A percentile compares a stretch with the other conserved stretches of the same genome.
Evolutionary conservation across 2,329 filamentous ascomycete genomes (phyloP).

Genomic region (Setomelanomma holmii): DNA sequence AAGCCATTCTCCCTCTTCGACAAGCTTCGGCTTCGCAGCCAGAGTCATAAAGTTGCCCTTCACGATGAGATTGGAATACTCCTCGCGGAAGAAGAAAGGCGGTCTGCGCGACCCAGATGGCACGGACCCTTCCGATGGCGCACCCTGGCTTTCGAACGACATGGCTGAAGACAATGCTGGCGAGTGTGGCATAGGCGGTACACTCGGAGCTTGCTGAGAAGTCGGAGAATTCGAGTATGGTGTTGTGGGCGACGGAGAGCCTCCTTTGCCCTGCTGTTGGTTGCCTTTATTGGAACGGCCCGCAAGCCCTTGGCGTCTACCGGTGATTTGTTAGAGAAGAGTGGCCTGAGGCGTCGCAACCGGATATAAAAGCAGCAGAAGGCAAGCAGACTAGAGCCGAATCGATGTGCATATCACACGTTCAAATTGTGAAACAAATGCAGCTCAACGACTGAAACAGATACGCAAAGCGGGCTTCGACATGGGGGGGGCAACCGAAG

Average conservation of each 20-base stretch:
- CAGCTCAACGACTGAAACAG: slow-evolving; percentile 38
- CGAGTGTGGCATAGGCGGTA: slow-evolving; percentile 47
- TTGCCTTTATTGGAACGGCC: slow-evolving; percentile 52
- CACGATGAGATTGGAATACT: slow-evolving; percentile 84
- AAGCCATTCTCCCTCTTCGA: slow-evolving; percentile 94
- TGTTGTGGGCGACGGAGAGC: slow-evolving; percentile 45
- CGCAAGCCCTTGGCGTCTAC: slow-evolving; percentile 52
- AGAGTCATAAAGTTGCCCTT: slow-evolving; percentile 98
- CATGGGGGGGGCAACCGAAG: slow-evolving; percentile 28
- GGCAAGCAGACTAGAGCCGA: slow-evolving; percentile 6
- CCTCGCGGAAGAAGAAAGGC: slow-evolving; percentile 77
- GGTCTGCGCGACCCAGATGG: slow-evolving; percentile 67
- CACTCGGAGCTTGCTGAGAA: slow-evolving; percentile 38
- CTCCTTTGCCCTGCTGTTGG: slow-evolving; percentile 44
- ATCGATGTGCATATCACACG: slow-evolving; percentile 19
- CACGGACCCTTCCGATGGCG: slow-evolving; percentile 42
- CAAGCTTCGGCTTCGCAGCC: slow-evolving; percentile 88
- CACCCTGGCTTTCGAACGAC: slow-evolving; percentile 69
- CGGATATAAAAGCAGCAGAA: slow-evolving; percentile 7
- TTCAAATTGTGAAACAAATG: slow-evolving; percentile 33
- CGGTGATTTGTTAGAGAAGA: slow-evolving; percentile 33
- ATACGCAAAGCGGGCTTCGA: slow-evolving; percentile 30
- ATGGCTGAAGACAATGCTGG: slow-evolving; percentile 56
- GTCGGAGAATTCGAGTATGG: slow-evolving; percentile 45
- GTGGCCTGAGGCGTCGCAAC: slow-evolving; percentile 12